These are phyloP conservation scores for Umbelopsis isabellina DNA, from an alignment of 192 early-diverging fungal genomes.

Conservation along the genomic window DNA sequence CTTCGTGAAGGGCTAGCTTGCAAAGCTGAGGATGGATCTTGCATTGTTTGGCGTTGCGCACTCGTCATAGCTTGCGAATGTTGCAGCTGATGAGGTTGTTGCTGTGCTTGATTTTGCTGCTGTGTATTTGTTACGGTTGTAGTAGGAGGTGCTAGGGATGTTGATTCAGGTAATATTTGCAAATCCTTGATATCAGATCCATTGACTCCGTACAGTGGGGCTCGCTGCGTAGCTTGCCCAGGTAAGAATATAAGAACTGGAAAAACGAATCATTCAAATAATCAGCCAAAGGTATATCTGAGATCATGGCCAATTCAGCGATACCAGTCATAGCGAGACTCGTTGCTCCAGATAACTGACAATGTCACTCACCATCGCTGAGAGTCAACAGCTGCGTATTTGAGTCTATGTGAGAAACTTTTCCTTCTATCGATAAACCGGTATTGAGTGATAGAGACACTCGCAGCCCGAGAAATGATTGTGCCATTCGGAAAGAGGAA, in stretches of 20 bases:
- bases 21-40: too few species aligned
- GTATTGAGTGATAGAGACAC: slow-evolving; percentile 56
- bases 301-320: not conserved
- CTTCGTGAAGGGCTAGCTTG: not conserved
- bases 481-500: slow-evolving; percentile 45
- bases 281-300: not conserved
- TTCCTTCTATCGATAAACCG: slow-evolving; percentile 57
- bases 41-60: too few species aligned
- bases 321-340: not conserved
- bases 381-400: slow-evolving; percentile 64
- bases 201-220: slow-evolving; percentile 55
- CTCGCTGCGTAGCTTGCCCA: slow-evolving; percentile 38
- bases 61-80: not conserved
- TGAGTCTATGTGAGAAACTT: slow-evolving; percentile 62
- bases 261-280: slow-evolving; percentile 15
- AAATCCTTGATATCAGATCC: slow-evolving; percentile 71
- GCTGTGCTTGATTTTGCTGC: slow-evolving; percentile 24
- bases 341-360: not conserved
- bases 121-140: slow-evolving; percentile 19
- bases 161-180: slow-evolving; percentile 50
- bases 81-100: slow-evolving; percentile 23
- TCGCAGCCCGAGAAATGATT: slow-evolving; percentile 57
- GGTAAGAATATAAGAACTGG: slow-evolving; percentile 36
- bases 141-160: slow-evolving; percentile 21
- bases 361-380: slow-evolving; percentile 52